A percentile compares a stretch with the other conserved stretches of the same genome.
Conservation (phyloP, 768 basidiomycete genomes). For the Psilocybe subaeruginosa region DNA sequence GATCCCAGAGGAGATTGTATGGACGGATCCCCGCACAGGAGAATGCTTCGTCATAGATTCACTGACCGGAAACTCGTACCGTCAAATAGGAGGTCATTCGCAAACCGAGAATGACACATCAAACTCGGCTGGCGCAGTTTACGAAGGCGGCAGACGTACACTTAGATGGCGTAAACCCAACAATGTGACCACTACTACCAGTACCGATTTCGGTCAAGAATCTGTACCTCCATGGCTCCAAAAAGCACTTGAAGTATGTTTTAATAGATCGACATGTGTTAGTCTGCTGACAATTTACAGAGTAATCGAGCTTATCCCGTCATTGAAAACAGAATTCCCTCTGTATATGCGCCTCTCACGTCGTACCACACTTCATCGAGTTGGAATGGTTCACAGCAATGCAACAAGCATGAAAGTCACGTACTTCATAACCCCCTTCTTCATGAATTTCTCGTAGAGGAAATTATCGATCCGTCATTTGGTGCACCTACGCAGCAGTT, state of each 20-base stretch:
- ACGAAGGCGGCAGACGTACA: constrained; percentile 26
- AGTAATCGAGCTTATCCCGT: constrained; percentile 59
- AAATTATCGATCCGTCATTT: constrained; percentile 13
- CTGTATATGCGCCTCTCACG: constrained; percentile 25
- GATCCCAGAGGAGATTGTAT: constrained; percentile 41
- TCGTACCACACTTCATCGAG: constrained; percentile 11
- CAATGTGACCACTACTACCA: constrained; percentile 12
- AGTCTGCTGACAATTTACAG: constrained; percentile 33
- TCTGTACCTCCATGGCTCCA: constrained; percentile 65
- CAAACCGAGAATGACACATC: constrained; percentile 11
- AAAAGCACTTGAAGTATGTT: constrained; percentile 55
- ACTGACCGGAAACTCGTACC: constrained; percentile 72
- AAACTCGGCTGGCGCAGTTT: background rate
- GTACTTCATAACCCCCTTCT: constrained; percentile 5
- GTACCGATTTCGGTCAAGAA: constrained; percentile 14
- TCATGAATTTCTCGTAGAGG: constrained; percentile 15
- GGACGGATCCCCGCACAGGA: constrained; percentile 69
- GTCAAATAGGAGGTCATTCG: constrained; percentile 22
- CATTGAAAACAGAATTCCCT: constrained; percentile 50
- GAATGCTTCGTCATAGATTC: constrained; percentile 62
- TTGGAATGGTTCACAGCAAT: constrained; percentile 7
- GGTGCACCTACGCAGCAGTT: constrained; percentile 22
- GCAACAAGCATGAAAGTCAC: constrained; percentile 17
- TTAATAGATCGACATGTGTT: background rate
- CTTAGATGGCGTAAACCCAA: constrained; percentile 27